Percentiles rank a stretch among this genome's conserved stretches.
Evolutionary conservation across 164 flowering plant species (phyloP).

Genomic region (Magnolia changhungtana): DNA sequence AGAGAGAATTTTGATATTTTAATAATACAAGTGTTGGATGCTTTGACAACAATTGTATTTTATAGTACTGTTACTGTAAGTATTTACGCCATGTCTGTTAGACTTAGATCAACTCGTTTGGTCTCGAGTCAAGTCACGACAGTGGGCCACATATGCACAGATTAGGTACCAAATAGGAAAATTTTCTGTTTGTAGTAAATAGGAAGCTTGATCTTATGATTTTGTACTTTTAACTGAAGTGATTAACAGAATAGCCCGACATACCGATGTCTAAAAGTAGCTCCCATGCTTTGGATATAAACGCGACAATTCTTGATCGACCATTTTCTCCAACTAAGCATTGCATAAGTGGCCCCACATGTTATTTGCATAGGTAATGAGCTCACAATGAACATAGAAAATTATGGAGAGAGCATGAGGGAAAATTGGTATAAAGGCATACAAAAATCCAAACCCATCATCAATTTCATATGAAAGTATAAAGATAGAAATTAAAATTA

Average conservation of each 20-base stretch:
- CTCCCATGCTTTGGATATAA: constrained; percentile 89
- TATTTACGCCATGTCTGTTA: no score
- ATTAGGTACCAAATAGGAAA: no score
- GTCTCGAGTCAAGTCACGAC: no score
- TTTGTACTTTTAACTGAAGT: no score
- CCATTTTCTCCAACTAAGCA: constrained; percentile 91
- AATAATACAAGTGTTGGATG: no score
- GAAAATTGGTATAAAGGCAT: background rate
- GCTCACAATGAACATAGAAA: background rate
- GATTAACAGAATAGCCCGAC: constrained; percentile 52
- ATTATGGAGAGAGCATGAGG: background rate
- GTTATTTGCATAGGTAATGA: constrained; percentile 63
- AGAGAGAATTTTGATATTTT: no score
- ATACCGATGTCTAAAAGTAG: constrained; percentile 78
- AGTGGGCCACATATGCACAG: no score
- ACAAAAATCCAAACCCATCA: background rate
- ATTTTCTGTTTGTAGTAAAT: no score
- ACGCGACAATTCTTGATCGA: constrained; percentile 89
- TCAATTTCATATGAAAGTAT: background rate
- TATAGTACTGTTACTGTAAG: no score
- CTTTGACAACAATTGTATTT: no score
- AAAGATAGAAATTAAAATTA: constrained; percentile 13
- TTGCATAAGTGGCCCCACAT: constrained; percentile 87
- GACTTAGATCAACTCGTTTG: no score
- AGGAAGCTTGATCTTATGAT: no score